phyloP scores from a whole-genome alignment of 805 yeast genomes.

The Candida namnaoensis region DNA sequence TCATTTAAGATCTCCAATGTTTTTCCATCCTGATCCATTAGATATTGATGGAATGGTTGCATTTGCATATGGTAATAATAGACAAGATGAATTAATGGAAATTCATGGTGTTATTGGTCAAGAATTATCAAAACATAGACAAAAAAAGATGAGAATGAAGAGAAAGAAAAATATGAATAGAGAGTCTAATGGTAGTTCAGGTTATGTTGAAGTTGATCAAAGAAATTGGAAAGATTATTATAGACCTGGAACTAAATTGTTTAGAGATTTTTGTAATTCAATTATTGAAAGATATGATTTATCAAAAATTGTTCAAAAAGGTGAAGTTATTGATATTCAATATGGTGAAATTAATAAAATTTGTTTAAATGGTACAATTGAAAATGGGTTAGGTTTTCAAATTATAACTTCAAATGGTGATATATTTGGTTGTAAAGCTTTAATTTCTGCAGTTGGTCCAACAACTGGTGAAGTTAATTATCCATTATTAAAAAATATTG shows the following conservation, averaged over 20 bases:
- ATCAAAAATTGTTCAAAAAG: conserved; percentile 21
- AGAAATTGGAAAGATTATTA: conserved; percentile 35
- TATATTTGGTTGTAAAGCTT: conserved; percentile 20
- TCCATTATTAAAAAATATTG: conserved; percentile 2
- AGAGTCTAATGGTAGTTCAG: not conserved
- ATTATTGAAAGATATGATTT: conserved; percentile 25
- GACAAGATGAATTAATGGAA: conserved; percentile 30
- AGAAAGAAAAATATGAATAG: not conserved
- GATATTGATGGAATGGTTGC: conserved; percentile 35
- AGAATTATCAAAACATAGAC: conserved; percentile 34
- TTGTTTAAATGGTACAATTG: conserved; percentile 13
- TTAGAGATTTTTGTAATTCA: conserved; percentile 28
- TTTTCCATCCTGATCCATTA: conserved; percentile 36
- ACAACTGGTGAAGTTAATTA: conserved; percentile 4
- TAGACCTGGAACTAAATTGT: conserved; percentile 31
- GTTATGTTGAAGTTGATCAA: conserved; percentile 23
- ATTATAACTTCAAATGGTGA: conserved; percentile 23
- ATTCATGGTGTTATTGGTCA: conserved; percentile 33
- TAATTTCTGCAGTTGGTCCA: conserved; percentile 6
- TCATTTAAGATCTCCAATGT: conserved; percentile 35
- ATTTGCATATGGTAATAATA: conserved; percentile 23
- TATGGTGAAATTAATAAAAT: conserved; percentile 15
- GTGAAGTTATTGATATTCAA: conserved; percentile 23
- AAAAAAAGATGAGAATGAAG: conserved; percentile 15
- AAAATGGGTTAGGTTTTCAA: conserved; percentile 23